Percentiles rank a stretch among this genome's conserved stretches.
Conservation (phyloP, 2,329 filamentous ascomycete species). For the Neofusicoccum sp. region DNA sequence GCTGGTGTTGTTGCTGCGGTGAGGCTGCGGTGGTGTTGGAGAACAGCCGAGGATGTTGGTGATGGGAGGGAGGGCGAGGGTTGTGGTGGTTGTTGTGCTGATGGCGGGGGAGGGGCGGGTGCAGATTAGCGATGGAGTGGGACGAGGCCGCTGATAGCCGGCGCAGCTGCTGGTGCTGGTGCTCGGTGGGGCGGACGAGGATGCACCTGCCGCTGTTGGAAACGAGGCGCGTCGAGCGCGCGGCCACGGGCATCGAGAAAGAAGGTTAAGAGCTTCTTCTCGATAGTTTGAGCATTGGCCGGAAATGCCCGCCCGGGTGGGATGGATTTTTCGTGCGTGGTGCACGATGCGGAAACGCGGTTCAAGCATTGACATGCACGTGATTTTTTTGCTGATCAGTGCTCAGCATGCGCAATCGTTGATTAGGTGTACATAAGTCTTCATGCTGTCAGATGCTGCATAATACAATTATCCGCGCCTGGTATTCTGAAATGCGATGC, state of each 20-base stretch:
- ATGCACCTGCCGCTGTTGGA: constrained; percentile 6
- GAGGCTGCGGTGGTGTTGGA: not conserved
- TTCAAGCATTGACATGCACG: constrained; percentile 4
- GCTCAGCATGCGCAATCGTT: not conserved
- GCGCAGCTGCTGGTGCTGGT: not conserved
- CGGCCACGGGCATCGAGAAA: not conserved
- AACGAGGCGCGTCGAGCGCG: not conserved
- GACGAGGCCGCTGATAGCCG: constrained; percentile 11
- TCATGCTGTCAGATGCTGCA: not conserved
- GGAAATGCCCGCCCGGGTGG: not conserved
- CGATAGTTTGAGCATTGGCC: not conserved
- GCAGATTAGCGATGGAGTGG: not conserved
- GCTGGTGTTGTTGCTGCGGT: not conserved
- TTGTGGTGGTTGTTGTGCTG: not conserved
- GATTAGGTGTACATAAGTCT: not conserved
- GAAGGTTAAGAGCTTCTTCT: not conserved
- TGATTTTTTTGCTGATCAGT: not conserved
- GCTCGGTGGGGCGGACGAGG: not conserved
- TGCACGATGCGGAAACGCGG: not conserved
- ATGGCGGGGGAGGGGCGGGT: not conserved
- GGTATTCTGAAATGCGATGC: not conserved
- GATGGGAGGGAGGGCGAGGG: not conserved
- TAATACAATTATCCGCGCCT: not conserved
- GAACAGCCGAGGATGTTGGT: not conserved
- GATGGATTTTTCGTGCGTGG: not conserved